Evolutionary conservation across 257 asterid species (phyloP), one percentile per base, ranked within the genome.

Genomic region (Coffea canephora): DNA sequence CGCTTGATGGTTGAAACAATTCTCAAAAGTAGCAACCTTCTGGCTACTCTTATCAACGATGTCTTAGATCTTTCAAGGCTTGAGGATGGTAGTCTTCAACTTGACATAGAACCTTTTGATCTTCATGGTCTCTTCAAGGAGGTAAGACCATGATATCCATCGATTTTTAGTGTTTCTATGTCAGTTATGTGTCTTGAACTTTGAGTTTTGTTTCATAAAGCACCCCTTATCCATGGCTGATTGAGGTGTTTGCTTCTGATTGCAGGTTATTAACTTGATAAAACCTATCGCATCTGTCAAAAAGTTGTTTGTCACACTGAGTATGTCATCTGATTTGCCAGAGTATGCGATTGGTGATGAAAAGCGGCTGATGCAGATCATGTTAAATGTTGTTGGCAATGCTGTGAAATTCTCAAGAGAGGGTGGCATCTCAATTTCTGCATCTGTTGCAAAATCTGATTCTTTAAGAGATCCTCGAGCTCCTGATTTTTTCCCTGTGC

Each of bases 41-140:
- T 96, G 83, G 96, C 97, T 55, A 94, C 99, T 6, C 97, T 96
- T 46, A 96, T 96, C 80, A 96, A 96, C 70, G 99, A 96, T 76
- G 98, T 96, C 62, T 88, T 96, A 88, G 99, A 96, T 86, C 97
- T 96, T 83, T 96, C 99, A 39, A 94, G 97, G 88, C 98, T 96
- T 36, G 99, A 96, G 83, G 99, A 96, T 77, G 98, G 97, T 57
- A 92, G 95, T 85, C 98, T 96, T 83, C 93, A 90, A 86, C 98
- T 96, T 59, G 98, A 96, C 52, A 83, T 86, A 36, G 91, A 85
- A 80, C 85, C 91, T 70, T 96, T 91, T 79, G 91, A 87, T 87
- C 97, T 96, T 78, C 96, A 94, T 84, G 87, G 89, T 69, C 96
- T 96, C 82, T 90, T 96, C 84, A 88, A 80, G 79, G 99, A 94